Percentiles rank a stretch among this genome's conserved stretches.
Evolutionary conservation across 257 asterid genomes (phyloP).

Genomic region (Przewalskia tangutica): DNA sequence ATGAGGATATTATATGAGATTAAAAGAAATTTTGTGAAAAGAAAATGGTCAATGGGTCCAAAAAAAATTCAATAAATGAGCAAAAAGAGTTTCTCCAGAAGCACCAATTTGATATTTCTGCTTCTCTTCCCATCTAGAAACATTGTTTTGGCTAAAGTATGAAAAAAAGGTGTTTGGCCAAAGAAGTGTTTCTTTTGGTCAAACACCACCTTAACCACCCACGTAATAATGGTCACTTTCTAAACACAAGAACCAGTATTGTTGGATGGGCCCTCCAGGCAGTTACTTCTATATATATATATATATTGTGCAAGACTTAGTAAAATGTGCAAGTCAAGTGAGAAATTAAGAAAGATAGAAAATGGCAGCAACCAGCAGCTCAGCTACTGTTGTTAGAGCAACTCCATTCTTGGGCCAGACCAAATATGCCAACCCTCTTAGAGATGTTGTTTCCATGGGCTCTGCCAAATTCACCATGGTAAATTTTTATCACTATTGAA

Average conservation of each 20-base stretch:
- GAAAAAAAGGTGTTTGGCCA: no score
- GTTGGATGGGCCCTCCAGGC: not conserved
- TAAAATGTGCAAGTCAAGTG: not conserved
- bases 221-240: constrained; percentile 13
- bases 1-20: no score
- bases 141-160: no score
- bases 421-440: constrained; percentile 50
- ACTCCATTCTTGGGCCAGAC: constrained; percentile 72
- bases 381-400: constrained; percentile 47
- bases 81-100: no score
- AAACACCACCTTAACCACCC: no score
- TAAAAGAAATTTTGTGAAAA: no score
- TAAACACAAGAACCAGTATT: constrained; percentile 8
- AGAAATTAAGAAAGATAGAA: constrained; percentile 1
- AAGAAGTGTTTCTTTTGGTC: no score
- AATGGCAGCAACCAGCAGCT: constrained; percentile 53
- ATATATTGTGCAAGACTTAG: not conserved
- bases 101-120: no score
- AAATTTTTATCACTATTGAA: not conserved
- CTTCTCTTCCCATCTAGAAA: no score
- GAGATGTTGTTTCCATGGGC: constrained; percentile 53
- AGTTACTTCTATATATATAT: not conserved
- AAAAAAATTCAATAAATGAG: no score
- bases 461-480: constrained; percentile 58
- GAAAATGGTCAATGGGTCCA: no score